phyloP scores from a whole-genome alignment of 2,329 filamentous ascomycete species.

The Xylaria digitata region DNA sequence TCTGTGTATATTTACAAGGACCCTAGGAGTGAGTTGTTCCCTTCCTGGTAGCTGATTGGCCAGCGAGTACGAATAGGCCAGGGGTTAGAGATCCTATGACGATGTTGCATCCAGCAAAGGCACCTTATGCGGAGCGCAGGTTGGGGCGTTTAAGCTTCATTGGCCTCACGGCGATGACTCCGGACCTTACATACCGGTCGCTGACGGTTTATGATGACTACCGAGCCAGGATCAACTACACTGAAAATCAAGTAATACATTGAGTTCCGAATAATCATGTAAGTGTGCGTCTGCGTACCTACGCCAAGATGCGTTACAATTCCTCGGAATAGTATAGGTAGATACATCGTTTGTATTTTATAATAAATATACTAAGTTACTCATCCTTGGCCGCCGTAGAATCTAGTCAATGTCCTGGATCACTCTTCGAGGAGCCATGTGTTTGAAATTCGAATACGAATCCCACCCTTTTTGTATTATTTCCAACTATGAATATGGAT shows the following conservation, averaged over 20 bases:
- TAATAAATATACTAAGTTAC: background rate
- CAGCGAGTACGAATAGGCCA: constrained; percentile 15
- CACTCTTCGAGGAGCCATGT: background rate
- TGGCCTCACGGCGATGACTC: background rate
- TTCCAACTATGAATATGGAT: constrained; percentile 38
- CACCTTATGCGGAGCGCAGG: constrained; percentile 32
- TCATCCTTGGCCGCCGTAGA: no score
- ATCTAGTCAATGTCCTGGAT: background rate
- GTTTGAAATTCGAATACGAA: background rate
- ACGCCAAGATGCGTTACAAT: background rate
- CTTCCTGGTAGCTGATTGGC: constrained; percentile 39
- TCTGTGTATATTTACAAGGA: constrained; percentile 27
- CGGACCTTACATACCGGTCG: background rate
- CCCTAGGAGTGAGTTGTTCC: constrained; percentile 7
- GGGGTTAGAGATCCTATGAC: constrained; percentile 45
- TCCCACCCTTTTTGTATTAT: background rate
- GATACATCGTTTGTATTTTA: background rate
- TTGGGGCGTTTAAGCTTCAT: background rate
- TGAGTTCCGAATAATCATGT: no score
- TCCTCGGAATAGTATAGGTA: background rate
- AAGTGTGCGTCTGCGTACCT: background rate
- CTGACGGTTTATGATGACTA: background rate
- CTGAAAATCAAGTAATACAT: no score
- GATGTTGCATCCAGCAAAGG: constrained; percentile 32
- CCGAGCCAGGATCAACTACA: background rate